Evolutionary conservation across 495 filamentous ascomycete genomes (phyloP).

Genomic region (Penicillium herquei): DNA sequence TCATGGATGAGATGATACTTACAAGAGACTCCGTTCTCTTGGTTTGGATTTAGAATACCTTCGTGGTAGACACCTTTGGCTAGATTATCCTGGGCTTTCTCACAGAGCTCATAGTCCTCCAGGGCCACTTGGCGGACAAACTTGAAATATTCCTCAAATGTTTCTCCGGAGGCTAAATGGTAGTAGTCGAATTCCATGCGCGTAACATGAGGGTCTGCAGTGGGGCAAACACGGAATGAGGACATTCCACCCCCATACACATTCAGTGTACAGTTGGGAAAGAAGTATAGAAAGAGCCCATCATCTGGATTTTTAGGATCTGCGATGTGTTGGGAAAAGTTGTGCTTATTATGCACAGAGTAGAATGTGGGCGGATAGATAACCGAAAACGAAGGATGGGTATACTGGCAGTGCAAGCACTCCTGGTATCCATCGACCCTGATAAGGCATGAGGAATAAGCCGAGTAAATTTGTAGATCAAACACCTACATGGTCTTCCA

Average conservation of each 20-base stretch:
- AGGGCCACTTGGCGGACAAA: conserved; percentile 60
- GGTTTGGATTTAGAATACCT: conserved; percentile 56
- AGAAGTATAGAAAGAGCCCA: conserved; percentile 60
- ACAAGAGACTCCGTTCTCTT: conserved; percentile 58
- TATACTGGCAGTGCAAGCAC: conserved; percentile 64
- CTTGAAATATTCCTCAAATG: conserved; percentile 59
- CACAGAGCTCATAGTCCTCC: conserved; percentile 61
- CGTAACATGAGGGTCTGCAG: conserved; percentile 48
- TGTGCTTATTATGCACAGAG: conserved; percentile 53
- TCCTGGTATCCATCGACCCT: conserved; percentile 64
- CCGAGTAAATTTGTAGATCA: neutral
- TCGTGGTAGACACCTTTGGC: conserved; percentile 56
- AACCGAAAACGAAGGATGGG: conserved; percentile 58
- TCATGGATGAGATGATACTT: conserved; percentile 17
- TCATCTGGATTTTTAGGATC: conserved; percentile 56
- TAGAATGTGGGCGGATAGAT: conserved; percentile 60
- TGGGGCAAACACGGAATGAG: conserved; percentile 58
- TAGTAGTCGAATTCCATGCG: conserved; percentile 67
- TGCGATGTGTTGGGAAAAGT: conserved; percentile 58
- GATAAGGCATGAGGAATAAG: neutral
- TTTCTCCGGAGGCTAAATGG: conserved; percentile 49
- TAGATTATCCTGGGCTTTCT: conserved; percentile 57
- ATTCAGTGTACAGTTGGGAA: conserved; percentile 60
- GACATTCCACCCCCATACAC: conserved; percentile 63
- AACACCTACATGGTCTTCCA: conserved; percentile 60